Percentiles rank a stretch among this genome's conserved stretches.
Evolutionary conservation across 208 protist species (phyloP).

Genomic region (Leishmania amazonensis): DNA sequence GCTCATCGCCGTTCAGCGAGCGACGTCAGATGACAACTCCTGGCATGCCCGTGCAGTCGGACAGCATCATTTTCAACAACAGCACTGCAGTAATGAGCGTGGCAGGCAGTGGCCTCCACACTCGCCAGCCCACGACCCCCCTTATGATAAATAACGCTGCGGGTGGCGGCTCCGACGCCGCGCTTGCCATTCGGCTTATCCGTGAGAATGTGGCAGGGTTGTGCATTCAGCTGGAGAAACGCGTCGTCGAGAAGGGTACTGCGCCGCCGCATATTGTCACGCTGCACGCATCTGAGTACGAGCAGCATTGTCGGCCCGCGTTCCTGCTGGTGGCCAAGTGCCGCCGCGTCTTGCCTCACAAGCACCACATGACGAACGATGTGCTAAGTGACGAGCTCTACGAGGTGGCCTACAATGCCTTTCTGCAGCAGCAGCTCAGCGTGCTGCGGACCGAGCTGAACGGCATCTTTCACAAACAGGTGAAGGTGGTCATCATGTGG

Average conservation of each 20-base stretch:
- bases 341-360: constrained; percentile 20
- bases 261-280: constrained; percentile 44
- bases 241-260: constrained; percentile 39
- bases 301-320: constrained; percentile 53
- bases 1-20: constrained; percentile 8
- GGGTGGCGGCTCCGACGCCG: not conserved
- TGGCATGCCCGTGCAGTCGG: not conserved
- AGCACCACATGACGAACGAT: constrained; percentile 15
- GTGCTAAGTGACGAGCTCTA: constrained; percentile 60
- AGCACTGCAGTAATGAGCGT: not conserved
- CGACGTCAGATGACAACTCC: constrained; percentile 4
- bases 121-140: constrained; percentile 13
- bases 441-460: constrained; percentile 40
- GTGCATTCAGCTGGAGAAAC: constrained; percentile 63
- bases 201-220: constrained; percentile 68
- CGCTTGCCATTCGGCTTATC: constrained; percentile 41
- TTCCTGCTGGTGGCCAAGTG: constrained; percentile 62
- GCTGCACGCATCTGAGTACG: constrained; percentile 52
- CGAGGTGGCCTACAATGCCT: constrained; percentile 54
- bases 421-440: constrained; percentile 51
- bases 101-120: constrained; percentile 13
- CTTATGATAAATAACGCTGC: constrained; percentile 6
- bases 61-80: not conserved
- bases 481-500: constrained; percentile 72
- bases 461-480: constrained; percentile 44